phyloP scores from a whole-genome alignment of 352 stramenopile species.

The Peronospora farinosa region DNA sequence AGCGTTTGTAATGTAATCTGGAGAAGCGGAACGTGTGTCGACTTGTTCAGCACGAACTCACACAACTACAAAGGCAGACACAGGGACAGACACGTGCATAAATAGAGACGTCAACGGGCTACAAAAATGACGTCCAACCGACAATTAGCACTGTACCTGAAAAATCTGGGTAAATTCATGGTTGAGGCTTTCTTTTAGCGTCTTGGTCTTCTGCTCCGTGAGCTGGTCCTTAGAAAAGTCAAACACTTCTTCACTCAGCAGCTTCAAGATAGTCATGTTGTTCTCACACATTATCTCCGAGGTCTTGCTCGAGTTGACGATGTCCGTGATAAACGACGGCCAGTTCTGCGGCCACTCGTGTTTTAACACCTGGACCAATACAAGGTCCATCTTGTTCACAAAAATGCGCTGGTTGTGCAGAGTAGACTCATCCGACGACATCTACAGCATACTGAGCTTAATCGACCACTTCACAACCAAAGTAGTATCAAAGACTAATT shows the following conservation, averaged over 20 bases:
- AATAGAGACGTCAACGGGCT: background rate
- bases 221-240: slow-evolving; percentile 98
- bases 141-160: slow-evolving; percentile 31
- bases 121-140: background rate
- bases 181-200: slow-evolving; percentile 97
- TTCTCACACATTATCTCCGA: slow-evolving; percentile 98
- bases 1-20: slow-evolving; percentile 95
- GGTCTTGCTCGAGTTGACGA: slow-evolving; percentile 91
- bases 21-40: slow-evolving; percentile 88
- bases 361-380: slow-evolving; percentile 97
- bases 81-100: background rate
- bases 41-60: slow-evolving; percentile 96
- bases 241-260: slow-evolving; percentile 98
- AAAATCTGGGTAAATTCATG: slow-evolving; percentile 98
- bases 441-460: slow-evolving; percentile 26
- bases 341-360: slow-evolving; percentile 99
- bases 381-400: slow-evolving; percentile 94
- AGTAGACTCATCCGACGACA: slow-evolving; percentile 87
- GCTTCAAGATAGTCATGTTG: slow-evolving; percentile 99
- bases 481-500: background rate
- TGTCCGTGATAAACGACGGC: slow-evolving; percentile 97
- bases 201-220: slow-evolving; percentile 96
- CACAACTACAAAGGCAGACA: slow-evolving; percentile 74
- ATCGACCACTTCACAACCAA: slow-evolving; percentile 3
- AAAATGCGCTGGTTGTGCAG: slow-evolving; percentile 90